Evolutionary conservation across 1,284 basidiomycete species (phyloP).

Genomic region (Heterobasidion occidentale): DNA sequence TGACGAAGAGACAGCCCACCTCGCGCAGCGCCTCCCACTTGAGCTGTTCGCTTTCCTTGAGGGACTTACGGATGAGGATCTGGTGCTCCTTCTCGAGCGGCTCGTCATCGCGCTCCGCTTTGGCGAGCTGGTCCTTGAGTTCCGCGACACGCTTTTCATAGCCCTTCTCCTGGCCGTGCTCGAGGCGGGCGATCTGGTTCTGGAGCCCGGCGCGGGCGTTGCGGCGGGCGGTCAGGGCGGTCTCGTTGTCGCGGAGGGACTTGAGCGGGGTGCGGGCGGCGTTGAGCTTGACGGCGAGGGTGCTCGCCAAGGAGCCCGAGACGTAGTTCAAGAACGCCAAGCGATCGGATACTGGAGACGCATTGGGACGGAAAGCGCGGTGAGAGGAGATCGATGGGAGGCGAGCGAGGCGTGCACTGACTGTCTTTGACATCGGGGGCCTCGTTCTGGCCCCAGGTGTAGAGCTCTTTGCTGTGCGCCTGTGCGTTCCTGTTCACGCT

Average conservation of each 20-base stretch:
- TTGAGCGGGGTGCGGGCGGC: constrained; percentile 59
- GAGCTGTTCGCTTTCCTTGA: constrained; percentile 59
- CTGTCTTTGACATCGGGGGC: constrained; percentile 69
- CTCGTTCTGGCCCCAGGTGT: constrained; percentile 71
- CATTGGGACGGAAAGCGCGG: background rate
- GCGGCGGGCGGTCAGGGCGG: constrained; percentile 47
- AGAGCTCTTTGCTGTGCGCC: constrained; percentile 72
- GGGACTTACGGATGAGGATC: constrained; percentile 62
- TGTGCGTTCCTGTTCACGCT: constrained; percentile 55
- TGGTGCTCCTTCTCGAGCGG: constrained; percentile 59
- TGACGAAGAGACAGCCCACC: constrained; percentile 29
- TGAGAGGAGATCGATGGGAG: background rate
- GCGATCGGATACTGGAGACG: constrained; percentile 56
- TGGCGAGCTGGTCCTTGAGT: constrained; percentile 53
- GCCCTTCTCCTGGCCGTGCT: constrained; percentile 54
- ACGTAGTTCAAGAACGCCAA: constrained; percentile 73
- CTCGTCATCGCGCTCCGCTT: constrained; percentile 56
- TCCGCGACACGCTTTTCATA: constrained; percentile 57
- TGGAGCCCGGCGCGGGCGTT: constrained; percentile 48
- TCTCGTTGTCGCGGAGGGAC: constrained; percentile 62
- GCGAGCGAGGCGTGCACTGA: constrained; percentile 18
- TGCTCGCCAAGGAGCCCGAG: constrained; percentile 53
- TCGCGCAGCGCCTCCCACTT: constrained; percentile 77
- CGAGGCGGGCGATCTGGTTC: constrained; percentile 53
- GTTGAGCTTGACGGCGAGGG: constrained; percentile 54